Evolutionary conservation across 805 yeast genomes (phyloP).

Genomic region (Pichia heedii): DNA sequence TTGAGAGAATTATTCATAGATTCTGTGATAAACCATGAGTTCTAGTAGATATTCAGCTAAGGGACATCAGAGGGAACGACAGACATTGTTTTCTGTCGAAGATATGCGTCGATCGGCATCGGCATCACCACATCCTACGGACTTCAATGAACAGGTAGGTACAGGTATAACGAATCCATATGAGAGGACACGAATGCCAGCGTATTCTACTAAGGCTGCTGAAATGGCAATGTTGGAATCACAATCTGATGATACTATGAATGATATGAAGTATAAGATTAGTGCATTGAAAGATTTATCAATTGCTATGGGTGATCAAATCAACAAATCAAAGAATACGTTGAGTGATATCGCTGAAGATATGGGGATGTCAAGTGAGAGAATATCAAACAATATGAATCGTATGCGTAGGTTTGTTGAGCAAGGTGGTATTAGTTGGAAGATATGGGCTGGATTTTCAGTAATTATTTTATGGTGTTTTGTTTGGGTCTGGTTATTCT

Average conservation of each 20-base stretch:
- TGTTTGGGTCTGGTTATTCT: conserved; percentile 32
- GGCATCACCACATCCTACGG: conserved; percentile 22
- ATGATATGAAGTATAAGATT: conserved; percentile 45
- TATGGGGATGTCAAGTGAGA: conserved; percentile 27
- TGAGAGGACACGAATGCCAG: conserved; percentile 13
- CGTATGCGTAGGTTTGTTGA: conserved; percentile 58
- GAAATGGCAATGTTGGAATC: conserved; percentile 53
- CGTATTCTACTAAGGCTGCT: conserved; percentile 39
- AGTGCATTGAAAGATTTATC: conserved; percentile 47
- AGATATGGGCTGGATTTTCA: conserved; percentile 48
- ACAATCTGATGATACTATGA: conserved; percentile 54
- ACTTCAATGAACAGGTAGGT: too few species aligned
- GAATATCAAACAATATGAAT: conserved; percentile 43
- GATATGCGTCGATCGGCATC: conserved; percentile 5
- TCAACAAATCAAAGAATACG: conserved; percentile 28
- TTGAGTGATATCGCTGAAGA: conserved; percentile 22
- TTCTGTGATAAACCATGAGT: conserved; percentile 6
- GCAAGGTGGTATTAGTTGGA: conserved; percentile 53
- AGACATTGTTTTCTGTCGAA: conserved; percentile 7
- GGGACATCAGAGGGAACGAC: conserved; percentile 8
- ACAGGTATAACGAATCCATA: conserved; percentile 1
- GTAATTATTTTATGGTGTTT: conserved; percentile 36
- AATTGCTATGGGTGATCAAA: conserved; percentile 55
- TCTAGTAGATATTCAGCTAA: conserved; percentile 10
- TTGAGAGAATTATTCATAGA: too few species aligned